Evolutionary conservation across 2,329 filamentous ascomycete species (phyloP).

Genomic region (Stagonosporopsis rhizophila): DNA sequence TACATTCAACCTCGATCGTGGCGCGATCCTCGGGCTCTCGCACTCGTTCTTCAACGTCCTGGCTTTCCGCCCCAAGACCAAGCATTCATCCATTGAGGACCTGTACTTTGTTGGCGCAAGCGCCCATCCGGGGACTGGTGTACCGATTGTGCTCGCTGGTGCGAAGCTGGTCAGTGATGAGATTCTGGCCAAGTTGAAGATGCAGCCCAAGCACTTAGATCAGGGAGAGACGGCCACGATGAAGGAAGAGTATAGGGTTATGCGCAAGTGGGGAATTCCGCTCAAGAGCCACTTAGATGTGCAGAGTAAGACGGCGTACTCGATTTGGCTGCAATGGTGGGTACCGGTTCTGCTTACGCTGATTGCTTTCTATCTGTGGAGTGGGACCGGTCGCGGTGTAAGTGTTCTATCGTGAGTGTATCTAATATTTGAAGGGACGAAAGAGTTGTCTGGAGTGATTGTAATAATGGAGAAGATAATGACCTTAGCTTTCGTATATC

Average conservation of each 20-base stretch:
- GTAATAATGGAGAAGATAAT: not conserved
- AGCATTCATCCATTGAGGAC: slow-evolving; percentile 57
- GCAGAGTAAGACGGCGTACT: slow-evolving; percentile 17
- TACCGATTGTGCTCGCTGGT: slow-evolving; percentile 75
- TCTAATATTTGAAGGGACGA: too few species aligned
- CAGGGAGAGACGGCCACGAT: slow-evolving; percentile 12
- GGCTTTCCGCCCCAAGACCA: slow-evolving; percentile 68
- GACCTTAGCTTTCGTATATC: not conserved
- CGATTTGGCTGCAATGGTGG: slow-evolving; percentile 20
- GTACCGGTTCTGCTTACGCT: slow-evolving; percentile 9
- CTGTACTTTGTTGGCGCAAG: slow-evolving; percentile 78
- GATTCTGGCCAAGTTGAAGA: slow-evolving; percentile 52
- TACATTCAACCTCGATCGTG: slow-evolving; percentile 76
- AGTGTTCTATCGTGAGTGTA: slow-evolving; percentile 12
- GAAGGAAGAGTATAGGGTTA: slow-evolving; percentile 15
- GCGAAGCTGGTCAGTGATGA: slow-evolving; percentile 67
- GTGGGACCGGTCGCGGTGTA: slow-evolving; percentile 2
- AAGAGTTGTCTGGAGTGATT: not conserved
- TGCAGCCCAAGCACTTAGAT: slow-evolving; percentile 20
- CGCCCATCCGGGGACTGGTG: slow-evolving; percentile 78
- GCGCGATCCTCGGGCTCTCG: slow-evolving; percentile 74
- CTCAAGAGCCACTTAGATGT: slow-evolving; percentile 16
- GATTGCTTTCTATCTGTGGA: slow-evolving; percentile 11
- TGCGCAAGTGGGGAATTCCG: slow-evolving; percentile 10
- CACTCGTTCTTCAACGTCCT: slow-evolving; percentile 79